Conservation (phyloP, 225 moss, liverwort and hornwort species). For the Antitrichia curtipendula region DNA sequence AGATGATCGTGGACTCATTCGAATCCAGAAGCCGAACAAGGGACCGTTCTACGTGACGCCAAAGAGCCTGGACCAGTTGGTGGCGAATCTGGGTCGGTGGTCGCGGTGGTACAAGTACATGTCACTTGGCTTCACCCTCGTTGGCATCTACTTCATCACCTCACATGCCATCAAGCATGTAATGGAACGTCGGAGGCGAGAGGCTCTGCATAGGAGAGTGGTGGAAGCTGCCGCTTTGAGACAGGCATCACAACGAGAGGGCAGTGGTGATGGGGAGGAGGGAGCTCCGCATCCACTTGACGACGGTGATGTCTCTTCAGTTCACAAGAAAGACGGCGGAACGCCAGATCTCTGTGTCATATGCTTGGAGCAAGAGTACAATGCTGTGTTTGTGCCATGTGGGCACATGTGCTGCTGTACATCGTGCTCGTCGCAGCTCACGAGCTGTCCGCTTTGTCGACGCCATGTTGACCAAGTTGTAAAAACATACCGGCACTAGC, state of each 20-base stretch:
- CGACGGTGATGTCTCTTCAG: not conserved
- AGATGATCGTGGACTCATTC: conserved; percentile 78
- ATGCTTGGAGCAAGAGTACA: conserved; percentile 92
- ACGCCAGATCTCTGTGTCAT: conserved; percentile 93
- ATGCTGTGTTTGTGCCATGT: conserved; percentile 91
- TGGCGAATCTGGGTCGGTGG: conserved; percentile 88
- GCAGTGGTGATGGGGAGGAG: conserved; percentile 13
- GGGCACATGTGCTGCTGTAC: conserved; percentile 99
- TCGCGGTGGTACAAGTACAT: conserved; percentile 96
- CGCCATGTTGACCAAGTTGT: conserved; percentile 72
- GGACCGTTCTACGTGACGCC: conserved; percentile 95
- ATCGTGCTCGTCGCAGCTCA: conserved; percentile 71
- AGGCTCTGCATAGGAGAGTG: conserved; percentile 78
- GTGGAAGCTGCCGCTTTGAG: conserved; percentile 79
- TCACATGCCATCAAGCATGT: conserved; percentile 64
- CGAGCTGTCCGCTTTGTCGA: conserved; percentile 88
- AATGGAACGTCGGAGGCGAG: conserved; percentile 77
- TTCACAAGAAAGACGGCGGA: conserved; percentile 38
- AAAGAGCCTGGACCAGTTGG: conserved; percentile 74
- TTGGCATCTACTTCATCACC: conserved; percentile 81
- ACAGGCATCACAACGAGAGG: conserved; percentile 21
- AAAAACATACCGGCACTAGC: conserved; percentile 79
- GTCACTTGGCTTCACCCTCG: conserved; percentile 72
- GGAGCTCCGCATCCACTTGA: conserved; percentile 22
- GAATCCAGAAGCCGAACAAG: conserved; percentile 89